Percentiles rank a stretch among this genome's conserved stretches.
phyloP scores from a whole-genome alignment of 1,284 basidiomycete genomes.

The Fomitiporia mediterranea region DNA sequence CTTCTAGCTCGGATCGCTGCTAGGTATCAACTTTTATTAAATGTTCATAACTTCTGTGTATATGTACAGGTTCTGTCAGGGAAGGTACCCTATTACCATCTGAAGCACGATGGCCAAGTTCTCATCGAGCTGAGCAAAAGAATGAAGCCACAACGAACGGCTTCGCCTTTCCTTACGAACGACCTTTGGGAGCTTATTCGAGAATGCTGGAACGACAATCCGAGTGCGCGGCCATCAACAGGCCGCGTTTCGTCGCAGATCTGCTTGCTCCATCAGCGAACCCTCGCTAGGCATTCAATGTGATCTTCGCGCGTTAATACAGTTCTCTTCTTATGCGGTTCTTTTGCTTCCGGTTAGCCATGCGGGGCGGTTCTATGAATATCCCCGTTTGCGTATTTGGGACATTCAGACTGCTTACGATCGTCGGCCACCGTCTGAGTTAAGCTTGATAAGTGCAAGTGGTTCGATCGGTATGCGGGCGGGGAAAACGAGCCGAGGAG shows the following conservation, averaged over 20 bases:
- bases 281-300: constrained; percentile 2
- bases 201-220: constrained; percentile 34
- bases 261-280: neutral
- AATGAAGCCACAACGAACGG: constrained; percentile 37
- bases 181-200: constrained; percentile 37
- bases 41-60: constrained; percentile 23
- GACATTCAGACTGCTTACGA: no score
- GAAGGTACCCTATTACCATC: constrained; percentile 30
- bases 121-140: constrained; percentile 38
- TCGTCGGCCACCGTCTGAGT: neutral
- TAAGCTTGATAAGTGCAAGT: neutral
- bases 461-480: neutral
- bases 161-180: constrained; percentile 35
- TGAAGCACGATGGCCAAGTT: constrained; percentile 37
- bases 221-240: constrained; percentile 9
- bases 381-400: no score
- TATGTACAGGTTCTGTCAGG: constrained; percentile 42
- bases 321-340: neutral
- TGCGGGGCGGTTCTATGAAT: no score
- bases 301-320: neutral
- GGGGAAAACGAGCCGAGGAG: no score
- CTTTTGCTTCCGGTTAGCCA: no score
- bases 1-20: no score
- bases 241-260: constrained; percentile 6
- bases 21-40: neutral